Evolutionary conservation across 495 filamentous ascomycete genomes (phyloP).

Genomic region (Trichoderma parareesei): DNA sequence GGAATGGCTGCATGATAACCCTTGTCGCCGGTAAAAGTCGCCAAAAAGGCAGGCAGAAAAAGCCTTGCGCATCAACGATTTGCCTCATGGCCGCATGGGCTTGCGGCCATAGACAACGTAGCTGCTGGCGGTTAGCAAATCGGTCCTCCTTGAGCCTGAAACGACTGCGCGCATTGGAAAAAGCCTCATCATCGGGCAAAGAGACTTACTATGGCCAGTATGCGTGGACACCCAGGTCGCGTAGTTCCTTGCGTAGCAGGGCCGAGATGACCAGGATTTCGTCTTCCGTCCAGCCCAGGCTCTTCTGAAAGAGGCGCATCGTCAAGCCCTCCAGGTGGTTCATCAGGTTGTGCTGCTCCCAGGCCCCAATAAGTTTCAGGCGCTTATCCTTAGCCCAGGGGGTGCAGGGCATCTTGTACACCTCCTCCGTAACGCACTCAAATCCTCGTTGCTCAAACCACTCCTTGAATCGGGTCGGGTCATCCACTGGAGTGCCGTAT

Average conservation of each 20-base stretch:
- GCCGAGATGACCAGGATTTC: conserved; percentile 21
- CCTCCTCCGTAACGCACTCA: conserved; percentile 34
- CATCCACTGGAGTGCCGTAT: conserved; percentile 24
- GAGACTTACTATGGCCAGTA: conserved; percentile 25
- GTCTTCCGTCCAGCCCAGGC: conserved; percentile 22
- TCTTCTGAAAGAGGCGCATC: conserved; percentile 18
- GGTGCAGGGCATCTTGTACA: conserved; percentile 44
- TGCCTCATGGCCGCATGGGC: conserved; percentile 12
- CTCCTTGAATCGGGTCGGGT: conserved; percentile 50
- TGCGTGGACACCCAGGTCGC: conserved; percentile 17
- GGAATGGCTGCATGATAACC: neutral
- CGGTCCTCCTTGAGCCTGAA: neutral
- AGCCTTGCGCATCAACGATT: neutral
- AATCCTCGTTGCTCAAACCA: conserved; percentile 51
- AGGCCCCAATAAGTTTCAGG: conserved; percentile 42
- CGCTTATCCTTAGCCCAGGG: conserved; percentile 41
- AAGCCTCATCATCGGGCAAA: neutral
- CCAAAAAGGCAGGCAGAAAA: neutral
- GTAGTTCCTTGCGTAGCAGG: conserved; percentile 22
- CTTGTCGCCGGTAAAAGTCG: neutral
- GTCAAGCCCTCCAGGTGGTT: conserved; percentile 19
- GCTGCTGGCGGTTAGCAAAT: conserved; percentile 8
- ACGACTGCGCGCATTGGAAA: too few species aligned
- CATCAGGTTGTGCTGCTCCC: conserved; percentile 21
- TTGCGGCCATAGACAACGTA: conserved; percentile 24